A percentile compares a stretch with the other conserved stretches of the same genome.
Conservation (phyloP, 2,329 filamentous ascomycete species). For the Clonostachys rosea region DNA sequence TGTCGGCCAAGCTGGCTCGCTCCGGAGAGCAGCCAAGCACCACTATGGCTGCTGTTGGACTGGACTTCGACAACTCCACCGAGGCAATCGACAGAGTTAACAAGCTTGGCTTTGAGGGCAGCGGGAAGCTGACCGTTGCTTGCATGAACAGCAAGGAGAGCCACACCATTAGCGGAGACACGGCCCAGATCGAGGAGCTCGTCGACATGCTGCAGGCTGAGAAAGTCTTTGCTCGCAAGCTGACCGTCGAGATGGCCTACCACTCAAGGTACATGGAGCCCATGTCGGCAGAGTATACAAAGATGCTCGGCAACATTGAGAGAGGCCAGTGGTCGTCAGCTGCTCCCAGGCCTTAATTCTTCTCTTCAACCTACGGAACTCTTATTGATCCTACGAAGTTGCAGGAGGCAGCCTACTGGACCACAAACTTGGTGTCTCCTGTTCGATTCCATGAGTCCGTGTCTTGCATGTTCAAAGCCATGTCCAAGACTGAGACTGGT, state of each 20-base stretch:
- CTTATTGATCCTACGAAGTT: neutral
- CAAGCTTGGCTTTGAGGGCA: constrained; percentile 1
- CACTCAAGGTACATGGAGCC: constrained; percentile 19
- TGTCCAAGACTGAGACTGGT: neutral
- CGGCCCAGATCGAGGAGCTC: constrained; percentile 10
- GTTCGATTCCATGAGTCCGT: constrained; percentile 8
- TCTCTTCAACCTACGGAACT: constrained; percentile 1
- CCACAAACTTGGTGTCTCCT: constrained; percentile 12
- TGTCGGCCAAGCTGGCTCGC: constrained; percentile 1
- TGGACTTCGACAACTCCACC: neutral
- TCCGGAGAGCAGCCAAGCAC: constrained; percentile 5
- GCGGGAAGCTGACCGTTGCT: constrained; percentile 12
- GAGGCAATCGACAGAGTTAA: neutral
- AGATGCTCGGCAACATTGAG: neutral
- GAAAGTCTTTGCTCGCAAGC: constrained; percentile 9
- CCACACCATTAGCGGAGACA: constrained; percentile 21
- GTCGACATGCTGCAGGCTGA: constrained; percentile 2
- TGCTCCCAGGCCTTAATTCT: neutral
- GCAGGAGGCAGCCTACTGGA: constrained; percentile 9
- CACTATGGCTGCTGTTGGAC: neutral
- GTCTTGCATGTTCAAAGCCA: neutral
- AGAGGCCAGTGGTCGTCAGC: neutral
- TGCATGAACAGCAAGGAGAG: constrained; percentile 20
- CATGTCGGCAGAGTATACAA: constrained; percentile 10
- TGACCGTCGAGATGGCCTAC: constrained; percentile 9